A percentile compares a stretch with the other conserved stretches of the same genome.
Evolutionary conservation across 176 grass and related monocot genomes (phyloP).

Genomic region (Chloris gayana): DNA sequence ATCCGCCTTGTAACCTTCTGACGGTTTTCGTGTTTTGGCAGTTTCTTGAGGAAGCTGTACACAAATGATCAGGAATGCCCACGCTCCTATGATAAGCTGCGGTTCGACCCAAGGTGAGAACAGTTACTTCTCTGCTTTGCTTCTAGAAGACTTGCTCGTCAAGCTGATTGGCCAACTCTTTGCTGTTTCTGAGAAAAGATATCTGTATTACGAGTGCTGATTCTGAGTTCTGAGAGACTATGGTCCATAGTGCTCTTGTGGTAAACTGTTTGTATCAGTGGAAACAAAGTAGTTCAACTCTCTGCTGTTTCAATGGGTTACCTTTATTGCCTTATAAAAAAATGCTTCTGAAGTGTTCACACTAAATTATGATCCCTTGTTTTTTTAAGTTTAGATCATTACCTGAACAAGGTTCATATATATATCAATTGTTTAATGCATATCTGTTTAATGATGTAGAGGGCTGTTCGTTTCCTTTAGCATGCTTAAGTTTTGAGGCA

Average conservation of each 20-base stretch:
- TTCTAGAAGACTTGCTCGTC: not conserved
- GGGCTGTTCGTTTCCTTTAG: too few species aligned
- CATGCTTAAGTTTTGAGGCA: too few species aligned
- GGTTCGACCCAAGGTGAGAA: constrained; percentile 79
- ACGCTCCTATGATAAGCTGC: constrained; percentile 86
- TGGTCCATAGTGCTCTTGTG: not conserved
- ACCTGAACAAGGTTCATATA: not conserved
- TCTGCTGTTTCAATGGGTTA: too few species aligned
- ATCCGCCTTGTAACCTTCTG: not conserved
- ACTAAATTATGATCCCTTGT: too few species aligned
- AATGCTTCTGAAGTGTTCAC: too few species aligned
- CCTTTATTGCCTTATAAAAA: too few species aligned
- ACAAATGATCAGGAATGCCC: constrained; percentile 71
- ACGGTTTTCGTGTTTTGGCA: constrained; percentile 29
- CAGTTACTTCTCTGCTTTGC: constrained; percentile 15
- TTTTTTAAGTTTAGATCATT: not conserved
- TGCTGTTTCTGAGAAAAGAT: not conserved
- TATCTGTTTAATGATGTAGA: constrained; percentile 1
- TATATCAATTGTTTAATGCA: not conserved
- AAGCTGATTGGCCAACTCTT: not conserved
- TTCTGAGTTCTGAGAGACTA: constrained; percentile 5
- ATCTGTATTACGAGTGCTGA: not conserved
- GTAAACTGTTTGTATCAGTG: not conserved
- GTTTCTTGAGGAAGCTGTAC: constrained; percentile 91
- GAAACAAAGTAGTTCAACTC: not conserved